Base-by-base conservation (phyloP, 164 flowering plant genomes). In the Vitis labrusca region DNA sequence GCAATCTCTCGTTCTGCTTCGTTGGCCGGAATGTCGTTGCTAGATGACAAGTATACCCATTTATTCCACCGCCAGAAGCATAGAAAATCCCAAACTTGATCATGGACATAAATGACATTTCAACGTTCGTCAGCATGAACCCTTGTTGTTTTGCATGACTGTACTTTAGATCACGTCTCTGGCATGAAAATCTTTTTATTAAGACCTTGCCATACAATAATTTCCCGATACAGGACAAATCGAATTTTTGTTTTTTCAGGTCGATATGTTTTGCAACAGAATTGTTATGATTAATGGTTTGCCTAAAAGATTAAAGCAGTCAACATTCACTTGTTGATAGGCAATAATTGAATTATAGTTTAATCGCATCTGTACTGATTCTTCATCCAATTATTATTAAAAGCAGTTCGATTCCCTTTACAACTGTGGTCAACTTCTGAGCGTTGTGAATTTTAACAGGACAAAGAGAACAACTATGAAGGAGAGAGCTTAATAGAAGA, bases 151-250 rank as follows among this genome's bases (percentile, higher is more conserved):
- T 52, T 50, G 59, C 11, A 47, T 64, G 3, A 61, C 23, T 51
- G 75, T 71, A 68, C 77, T 67, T 60, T 7, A 13, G 61, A 75
- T 75, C 80, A 60, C 80, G 74, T 67, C 73, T 66, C 76, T 77
- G 80, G 78, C 81, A 80, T 69, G 69, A 69, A 71, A 73, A 76
- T 72, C 77, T 73, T 73, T 51, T 48, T 50, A 9, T 72, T 63
- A 65, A 65, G 61, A 53, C 19, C 17, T 14, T 69, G 69, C 60
- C 64, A 27, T 15, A 30, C 61, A 60, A 44, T 63, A 58, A 48
- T 61, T 71, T 55, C 54, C 69, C 63, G 50, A 68, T 57, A 75
- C 27, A 66, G 47, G 81, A 79, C 83, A 79, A 75, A 64, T 23
- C 27, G 27, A 23, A 23, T 30, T 37, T 37, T 37, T 37, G 71